A percentile compares a stretch with the other conserved stretches of the same genome.
These are phyloP conservation scores for Chloromonas sp. DNA, from an alignment of 163 green algal genomes.

Conservation along the genomic window DNA sequence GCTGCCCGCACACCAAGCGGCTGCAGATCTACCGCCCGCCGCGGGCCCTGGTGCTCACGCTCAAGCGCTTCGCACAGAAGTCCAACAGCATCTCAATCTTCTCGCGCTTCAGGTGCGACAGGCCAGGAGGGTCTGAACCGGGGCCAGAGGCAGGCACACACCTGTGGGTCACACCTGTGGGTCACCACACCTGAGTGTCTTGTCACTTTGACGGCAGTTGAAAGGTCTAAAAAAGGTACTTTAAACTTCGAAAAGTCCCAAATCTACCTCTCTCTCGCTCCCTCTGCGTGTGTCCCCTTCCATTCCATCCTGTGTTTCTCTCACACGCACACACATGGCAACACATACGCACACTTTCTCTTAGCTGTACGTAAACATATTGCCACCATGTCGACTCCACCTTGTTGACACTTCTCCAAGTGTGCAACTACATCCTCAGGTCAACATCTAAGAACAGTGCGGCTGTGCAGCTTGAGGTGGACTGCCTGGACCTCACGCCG, in stretches of 20 bases:
- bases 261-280: too few relatives aligned
- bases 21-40: slow-evolving; percentile 60
- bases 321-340: too few relatives aligned
- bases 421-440: not conserved
- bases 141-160: not conserved
- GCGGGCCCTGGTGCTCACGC: slow-evolving; percentile 62
- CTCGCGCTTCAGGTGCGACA: slow-evolving; percentile 17
- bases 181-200: too few relatives aligned
- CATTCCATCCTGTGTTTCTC: too few relatives aligned
- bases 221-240: too few relatives aligned
- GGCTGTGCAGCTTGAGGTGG: slow-evolving; percentile 31
- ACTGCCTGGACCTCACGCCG: slow-evolving; percentile 45
- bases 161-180: not conserved
- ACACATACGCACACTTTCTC: too few relatives aligned
- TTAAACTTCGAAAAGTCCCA: too few relatives aligned
- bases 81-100: slow-evolving; percentile 9
- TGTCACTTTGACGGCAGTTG: too few relatives aligned
- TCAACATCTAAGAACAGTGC: slow-evolving; percentile 51
- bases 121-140: not conserved
- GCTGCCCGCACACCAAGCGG: slow-evolving; percentile 50
- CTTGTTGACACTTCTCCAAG: too few relatives aligned
- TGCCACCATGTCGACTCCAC: too few relatives aligned
- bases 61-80: slow-evolving; percentile 63
- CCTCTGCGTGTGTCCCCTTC: too few relatives aligned
- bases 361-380: too few relatives aligned